These are phyloP conservation scores for Pholiota conissans DNA, from an alignment of 768 basidiomycete species.

Conservation along the genomic window DNA sequence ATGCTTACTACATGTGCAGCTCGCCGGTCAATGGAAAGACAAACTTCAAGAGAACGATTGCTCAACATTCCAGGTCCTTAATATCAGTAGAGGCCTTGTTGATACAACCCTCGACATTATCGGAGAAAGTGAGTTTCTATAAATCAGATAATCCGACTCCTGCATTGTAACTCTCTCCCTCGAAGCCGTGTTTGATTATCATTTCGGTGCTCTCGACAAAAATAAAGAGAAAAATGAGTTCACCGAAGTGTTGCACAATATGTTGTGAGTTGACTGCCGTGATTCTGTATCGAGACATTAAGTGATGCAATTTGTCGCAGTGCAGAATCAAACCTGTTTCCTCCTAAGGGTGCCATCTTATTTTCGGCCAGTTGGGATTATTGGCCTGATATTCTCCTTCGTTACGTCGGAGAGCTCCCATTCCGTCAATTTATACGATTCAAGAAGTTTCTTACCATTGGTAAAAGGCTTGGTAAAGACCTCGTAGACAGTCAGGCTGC, in stretches of 20 bases:
- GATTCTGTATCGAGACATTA: too few species aligned
- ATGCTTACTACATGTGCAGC: neutral
- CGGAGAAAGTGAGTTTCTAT: constrained; percentile 5
- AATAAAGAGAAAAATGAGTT: constrained; percentile 7
- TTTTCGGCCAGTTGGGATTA: constrained; percentile 13
- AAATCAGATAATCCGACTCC: neutral
- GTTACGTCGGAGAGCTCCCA: constrained; percentile 5
- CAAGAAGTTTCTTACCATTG: constrained; percentile 5
- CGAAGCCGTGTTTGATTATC: constrained; percentile 13
- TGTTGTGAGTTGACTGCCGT: constrained; percentile 7
- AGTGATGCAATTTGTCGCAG: neutral
- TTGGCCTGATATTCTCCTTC: constrained; percentile 7
- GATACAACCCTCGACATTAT: constrained; percentile 11
- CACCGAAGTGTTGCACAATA: constrained; percentile 6
- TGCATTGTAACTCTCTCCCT: neutral
- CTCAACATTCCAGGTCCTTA: constrained; percentile 7
- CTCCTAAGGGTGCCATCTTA: constrained; percentile 5
- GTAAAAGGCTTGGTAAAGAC: constrained; percentile 8
- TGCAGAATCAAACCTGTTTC: constrained; percentile 10
- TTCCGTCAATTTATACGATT: constrained; percentile 12
- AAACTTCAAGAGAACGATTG: constrained; percentile 11
- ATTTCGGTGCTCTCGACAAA: constrained; percentile 7
- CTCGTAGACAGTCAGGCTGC: constrained; percentile 3
- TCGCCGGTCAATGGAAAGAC: constrained; percentile 11
- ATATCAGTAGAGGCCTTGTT: constrained; percentile 5